Base-by-base conservation (phyloP, 2,329 filamentous ascomycete species). In the Trichoderma hamatum region DNA sequence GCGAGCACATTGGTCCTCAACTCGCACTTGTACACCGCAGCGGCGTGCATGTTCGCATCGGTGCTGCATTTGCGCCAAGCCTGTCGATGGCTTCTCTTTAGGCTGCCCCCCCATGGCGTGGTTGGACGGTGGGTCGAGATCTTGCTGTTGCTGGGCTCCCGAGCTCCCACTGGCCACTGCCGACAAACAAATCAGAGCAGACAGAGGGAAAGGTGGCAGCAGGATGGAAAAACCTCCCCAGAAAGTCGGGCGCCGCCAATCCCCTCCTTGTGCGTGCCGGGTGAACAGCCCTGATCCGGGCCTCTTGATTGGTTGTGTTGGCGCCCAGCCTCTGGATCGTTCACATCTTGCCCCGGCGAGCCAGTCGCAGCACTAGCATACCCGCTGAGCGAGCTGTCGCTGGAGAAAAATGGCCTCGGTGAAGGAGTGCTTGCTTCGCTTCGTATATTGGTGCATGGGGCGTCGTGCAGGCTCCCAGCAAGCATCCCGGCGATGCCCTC, bases 251-350 rank as follows among this genome's bases (percentile, higher is more conserved):
- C 43, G 62, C 56, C 51, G 32, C 55, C 19, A 26, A 21, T 32
- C 55, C 56, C 56, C 43, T 54, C 39, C 26, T 24, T 59, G 61
- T 64, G 52, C 62, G 59, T 65, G 52, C 36, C 68, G 51, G 54
- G 55, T 55, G 32, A 62, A 32, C 39, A 60, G 63, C 56, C 43
- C 36, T 56, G 62, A 43, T 65, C 55, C 59, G 36, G 62, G 63
- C 61, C 28, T 70, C 64, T 59, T 79, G 75, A 80, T 80, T 80
- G 78, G 78, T 56, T 71, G 60, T 72, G 72, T 78, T 78, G 77
- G 76, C 78, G 78, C 78, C 77, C 72, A 71, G 70, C 71, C 74
- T 70, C 68, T 72, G 30, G n/a, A 67, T 70, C 71, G 67, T 72
- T 55, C 67, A 63, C 67, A 69, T 54, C 51, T 21, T 46, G 52